These are phyloP conservation scores for Heliocybe sulcata DNA, from an alignment of 1,284 basidiomycete genomes.

Conservation along the genomic window DNA sequence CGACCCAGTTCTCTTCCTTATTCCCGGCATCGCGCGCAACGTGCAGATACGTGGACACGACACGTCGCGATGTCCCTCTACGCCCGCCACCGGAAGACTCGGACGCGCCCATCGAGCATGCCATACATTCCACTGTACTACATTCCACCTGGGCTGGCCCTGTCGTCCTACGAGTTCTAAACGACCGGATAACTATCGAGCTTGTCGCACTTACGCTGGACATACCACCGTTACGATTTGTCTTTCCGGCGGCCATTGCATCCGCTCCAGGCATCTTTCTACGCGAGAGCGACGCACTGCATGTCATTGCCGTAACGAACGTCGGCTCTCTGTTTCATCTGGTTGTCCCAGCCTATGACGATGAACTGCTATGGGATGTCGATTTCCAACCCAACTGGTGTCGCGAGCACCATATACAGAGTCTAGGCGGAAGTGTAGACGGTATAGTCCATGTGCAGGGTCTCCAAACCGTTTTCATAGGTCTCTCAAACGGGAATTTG, in stretches of 20 bases:
- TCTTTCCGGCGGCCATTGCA: conserved; percentile 70
- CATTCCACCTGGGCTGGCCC: conserved; percentile 56
- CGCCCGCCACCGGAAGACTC: conserved; percentile 31
- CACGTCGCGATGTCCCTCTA: conserved; percentile 45
- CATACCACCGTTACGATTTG: conserved; percentile 62
- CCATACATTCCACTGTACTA: conserved; percentile 54
- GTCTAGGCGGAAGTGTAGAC: conserved; percentile 32
- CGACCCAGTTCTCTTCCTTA: conserved; percentile 59
- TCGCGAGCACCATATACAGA: conserved; percentile 62
- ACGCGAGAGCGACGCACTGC: conserved; percentile 54
- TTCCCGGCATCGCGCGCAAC: conserved; percentile 43
- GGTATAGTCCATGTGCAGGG: conserved; percentile 67
- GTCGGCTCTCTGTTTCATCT: conserved; percentile 74
- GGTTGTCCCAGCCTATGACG: conserved; percentile 52
- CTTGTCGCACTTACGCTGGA: conserved; percentile 64
- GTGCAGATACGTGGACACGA: conserved; percentile 50
- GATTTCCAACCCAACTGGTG: conserved; percentile 49
- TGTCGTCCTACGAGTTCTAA: conserved; percentile 69
- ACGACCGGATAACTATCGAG: conserved; percentile 71
- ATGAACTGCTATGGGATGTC: conserved; percentile 50
- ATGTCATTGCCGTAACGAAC: conserved; percentile 64
- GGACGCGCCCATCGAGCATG: conserved; percentile 68
- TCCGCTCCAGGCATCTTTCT: conserved; percentile 60
- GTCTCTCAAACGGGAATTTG: conserved; percentile 61
- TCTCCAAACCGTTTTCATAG: conserved; percentile 60